Conservation (phyloP, 1,139 yeast genomes). For the Debaryomyces fabryi region DNA sequence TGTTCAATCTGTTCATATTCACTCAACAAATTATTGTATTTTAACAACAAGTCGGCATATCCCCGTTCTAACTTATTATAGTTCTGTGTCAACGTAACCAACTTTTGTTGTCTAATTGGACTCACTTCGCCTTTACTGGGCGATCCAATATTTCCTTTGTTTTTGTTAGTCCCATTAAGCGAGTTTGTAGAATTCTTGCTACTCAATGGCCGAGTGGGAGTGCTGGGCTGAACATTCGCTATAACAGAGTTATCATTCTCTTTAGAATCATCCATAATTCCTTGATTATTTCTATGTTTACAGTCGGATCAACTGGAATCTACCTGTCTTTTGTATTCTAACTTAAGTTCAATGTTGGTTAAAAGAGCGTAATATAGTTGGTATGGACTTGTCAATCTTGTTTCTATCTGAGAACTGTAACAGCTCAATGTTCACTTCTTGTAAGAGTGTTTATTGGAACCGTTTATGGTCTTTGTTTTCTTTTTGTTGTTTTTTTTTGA, state of each 20-base stretch:
- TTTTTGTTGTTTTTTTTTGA: slow-evolving; percentile 9
- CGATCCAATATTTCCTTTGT: slow-evolving; percentile 4
- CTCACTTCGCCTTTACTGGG: slow-evolving; percentile 10
- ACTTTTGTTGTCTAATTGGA: slow-evolving; percentile 12
- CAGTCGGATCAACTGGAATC: not conserved
- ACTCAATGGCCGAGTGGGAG: slow-evolving; percentile 12
- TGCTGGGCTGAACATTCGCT: slow-evolving; percentile 8
- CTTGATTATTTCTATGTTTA: not conserved
- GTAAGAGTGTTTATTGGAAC: slow-evolving; percentile 1
- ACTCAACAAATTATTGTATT: slow-evolving; percentile 20
- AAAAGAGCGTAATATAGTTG: slow-evolving; percentile 8
- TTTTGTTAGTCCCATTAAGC: slow-evolving; percentile 9
- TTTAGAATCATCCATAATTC: slow-evolving; percentile 14
- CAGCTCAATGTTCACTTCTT: not conserved
- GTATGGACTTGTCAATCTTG: not conserved
- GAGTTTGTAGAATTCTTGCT: slow-evolving; percentile 13
- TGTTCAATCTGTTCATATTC: slow-evolving; percentile 28
- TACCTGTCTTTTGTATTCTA: not conserved
- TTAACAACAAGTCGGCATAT: slow-evolving; percentile 31
- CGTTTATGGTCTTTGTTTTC: not conserved
- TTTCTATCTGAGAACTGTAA: not conserved
- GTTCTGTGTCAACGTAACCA: slow-evolving; percentile 15
- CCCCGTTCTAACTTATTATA: slow-evolving; percentile 26
- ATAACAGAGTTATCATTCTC: slow-evolving; percentile 12
- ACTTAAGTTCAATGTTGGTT: not conserved